Percentiles rank a stretch among this genome's conserved stretches.
Evolutionary conservation across 495 filamentous ascomycete genomes (phyloP).

Genomic region (Aspergillus egyptiacus): DNA sequence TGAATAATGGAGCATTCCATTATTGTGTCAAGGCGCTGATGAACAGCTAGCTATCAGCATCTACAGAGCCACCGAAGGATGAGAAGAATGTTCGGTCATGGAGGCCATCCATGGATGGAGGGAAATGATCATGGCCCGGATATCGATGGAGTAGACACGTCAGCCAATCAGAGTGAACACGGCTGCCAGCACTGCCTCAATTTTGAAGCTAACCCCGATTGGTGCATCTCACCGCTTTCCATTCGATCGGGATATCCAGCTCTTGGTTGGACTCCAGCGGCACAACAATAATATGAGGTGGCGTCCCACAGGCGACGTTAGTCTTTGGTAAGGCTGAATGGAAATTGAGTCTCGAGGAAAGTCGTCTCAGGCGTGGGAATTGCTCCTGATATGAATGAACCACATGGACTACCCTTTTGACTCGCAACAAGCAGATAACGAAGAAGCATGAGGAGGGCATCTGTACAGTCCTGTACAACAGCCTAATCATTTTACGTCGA

Average conservation of each 20-base stretch:
- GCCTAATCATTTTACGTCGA: not conserved
- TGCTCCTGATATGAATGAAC: no score
- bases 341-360: no score
- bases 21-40: no score
- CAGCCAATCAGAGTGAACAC: conserved; percentile 1
- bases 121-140: no score
- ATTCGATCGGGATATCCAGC: conserved; percentile 8
- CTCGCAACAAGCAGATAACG: no score
- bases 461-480: not conserved
- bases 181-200: conserved; percentile 25
- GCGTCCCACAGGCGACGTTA: not conserved
- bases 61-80: not conserved
- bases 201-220: conserved; percentile 16
- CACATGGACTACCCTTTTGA: no score
- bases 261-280: no score
- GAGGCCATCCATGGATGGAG: no score
- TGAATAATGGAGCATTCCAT: no score
- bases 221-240: conserved; percentile 22
- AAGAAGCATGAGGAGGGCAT: not conserved
- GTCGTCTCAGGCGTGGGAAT: no score
- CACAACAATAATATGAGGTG: not conserved
- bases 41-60: not conserved
- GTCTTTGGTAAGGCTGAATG: no score
- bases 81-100: no score
- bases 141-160: not conserved